Base-by-base conservation (phyloP, 768 basidiomycete species). In the Tricholoma hemisulphureum region DNA sequence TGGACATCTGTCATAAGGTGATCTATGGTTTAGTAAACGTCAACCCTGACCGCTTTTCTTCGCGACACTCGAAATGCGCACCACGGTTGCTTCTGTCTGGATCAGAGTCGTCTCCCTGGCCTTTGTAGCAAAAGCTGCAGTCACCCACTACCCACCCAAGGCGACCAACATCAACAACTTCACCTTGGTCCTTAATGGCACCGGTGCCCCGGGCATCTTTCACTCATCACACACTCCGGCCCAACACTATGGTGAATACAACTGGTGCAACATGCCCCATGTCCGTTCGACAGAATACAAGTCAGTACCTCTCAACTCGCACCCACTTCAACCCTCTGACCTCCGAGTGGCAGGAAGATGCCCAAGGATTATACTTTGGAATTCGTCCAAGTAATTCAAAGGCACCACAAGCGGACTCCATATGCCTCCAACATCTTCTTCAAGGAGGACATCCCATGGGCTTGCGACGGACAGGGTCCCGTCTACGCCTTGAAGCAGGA, bases 251-350 rank as follows among this genome's bases (percentile, higher is more conserved):
- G 80, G 80, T 0, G 67, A 65, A 18, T 82, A 80, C 56, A 81
- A 81, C 58, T 81, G 80, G 80, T 82, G 81, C 51, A 82, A 81
- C 59, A 82, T 83, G 81, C 80, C 81, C 2, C 81, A 82, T 69
- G 79, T 79, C 1, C 68, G 80, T 54, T 49, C 53, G 23, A 67
- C 60, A 56, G 80, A 80, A 63, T 82, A 82, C 67, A 73, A 72
- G 81, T 80, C 48, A 13, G 75, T 66, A 20, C 41, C 9, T 3
- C 3, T 6, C 32, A 18, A 39, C 11, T 54, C 29, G 6, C 26
- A 49, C n/a, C 7, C 26, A 49, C n/a, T 5, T n/a, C 10, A n/a
- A 29, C 29, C 9, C n/a, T 29, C 28, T 28, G 28, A 28, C 7
- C 16, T n/a, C 28, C 6, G 46, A 18, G 24, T 29, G 8, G 20